Conservation (phyloP, 2,329 filamentous ascomycete genomes). For the Penicillium sumatraense region DNA sequence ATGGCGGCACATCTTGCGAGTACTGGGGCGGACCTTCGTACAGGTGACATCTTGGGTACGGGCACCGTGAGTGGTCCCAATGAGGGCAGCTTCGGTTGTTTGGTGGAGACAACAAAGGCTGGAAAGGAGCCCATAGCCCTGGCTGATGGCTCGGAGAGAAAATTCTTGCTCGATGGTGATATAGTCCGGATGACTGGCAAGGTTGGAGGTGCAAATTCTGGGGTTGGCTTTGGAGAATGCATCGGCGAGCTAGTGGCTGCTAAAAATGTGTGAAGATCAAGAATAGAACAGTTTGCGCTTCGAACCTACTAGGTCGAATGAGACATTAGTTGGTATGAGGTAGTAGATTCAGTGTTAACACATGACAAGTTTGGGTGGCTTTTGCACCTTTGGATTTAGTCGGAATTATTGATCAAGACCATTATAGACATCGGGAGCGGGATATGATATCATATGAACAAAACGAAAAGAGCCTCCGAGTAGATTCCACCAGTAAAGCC, state of each 20-base stretch:
- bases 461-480: background rate
- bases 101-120: conserved; percentile 34
- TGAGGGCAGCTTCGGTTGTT: conserved; percentile 29
- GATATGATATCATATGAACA: background rate
- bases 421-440: conserved; percentile 5
- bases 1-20: conserved; percentile 37
- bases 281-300: background rate
- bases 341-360: background rate
- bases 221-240: conserved; percentile 38
- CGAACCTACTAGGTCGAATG: too few species aligned
- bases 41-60: conserved; percentile 38
- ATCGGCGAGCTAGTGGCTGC: conserved; percentile 25
- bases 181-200: conserved; percentile 32
- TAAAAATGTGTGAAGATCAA: background rate
- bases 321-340: too few species aligned
- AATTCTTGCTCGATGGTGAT: conserved; percentile 34
- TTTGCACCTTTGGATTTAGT: background rate
- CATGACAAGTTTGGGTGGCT: background rate
- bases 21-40: conserved; percentile 31
- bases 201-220: conserved; percentile 23
- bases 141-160: conserved; percentile 20
- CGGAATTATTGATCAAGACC: background rate
- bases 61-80: conserved; percentile 34
- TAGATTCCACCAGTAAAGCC: background rate
- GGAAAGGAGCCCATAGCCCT: conserved; percentile 26